phyloP scores from a whole-genome alignment of 2,329 filamentous ascomycete genomes.

The Aspergillus alliaceus region DNA sequence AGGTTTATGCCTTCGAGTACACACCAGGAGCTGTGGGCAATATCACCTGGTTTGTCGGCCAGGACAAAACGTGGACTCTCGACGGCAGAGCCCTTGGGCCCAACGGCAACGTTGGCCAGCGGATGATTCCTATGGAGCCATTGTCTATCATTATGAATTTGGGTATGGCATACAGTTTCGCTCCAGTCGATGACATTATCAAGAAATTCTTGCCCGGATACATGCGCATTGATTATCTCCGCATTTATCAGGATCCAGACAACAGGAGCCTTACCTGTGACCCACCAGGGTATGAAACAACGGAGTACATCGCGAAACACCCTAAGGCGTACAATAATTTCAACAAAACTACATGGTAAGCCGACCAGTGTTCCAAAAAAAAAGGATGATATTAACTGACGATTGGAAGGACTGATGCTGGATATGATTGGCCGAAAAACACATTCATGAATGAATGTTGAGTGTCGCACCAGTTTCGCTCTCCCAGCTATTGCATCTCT shows the following conservation, averaged over 20 bases:
- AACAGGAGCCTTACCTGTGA: slow-evolving; percentile 64
- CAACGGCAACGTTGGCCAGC: slow-evolving; percentile 69
- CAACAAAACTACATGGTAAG: slow-evolving; percentile 64
- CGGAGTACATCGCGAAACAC: slow-evolving; percentile 64
- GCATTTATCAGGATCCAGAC: slow-evolving; percentile 67
- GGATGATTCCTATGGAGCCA: slow-evolving; percentile 66
- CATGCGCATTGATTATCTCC: slow-evolving; percentile 69
- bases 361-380: background rate
- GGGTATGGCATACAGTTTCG: slow-evolving; percentile 68
- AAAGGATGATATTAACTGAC: slow-evolving; percentile 1
- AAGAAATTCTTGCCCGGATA: slow-evolving; percentile 59
- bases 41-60: slow-evolving; percentile 69
- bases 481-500: background rate
- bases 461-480: background rate
- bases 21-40: slow-evolving; percentile 59
- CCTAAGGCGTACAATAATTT: slow-evolving; percentile 61
- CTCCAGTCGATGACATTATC: slow-evolving; percentile 60
- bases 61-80: slow-evolving; percentile 64
- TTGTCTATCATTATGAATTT: slow-evolving; percentile 68
- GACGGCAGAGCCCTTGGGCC: slow-evolving; percentile 60
- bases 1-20: slow-evolving; percentile 65
- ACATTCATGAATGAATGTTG: slow-evolving; percentile 59
- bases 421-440: slow-evolving; percentile 53
- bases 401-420: slow-evolving; percentile 45
- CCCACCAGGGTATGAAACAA: slow-evolving; percentile 66